Conservation (phyloP, 2,329 filamentous ascomycete genomes). For the Claviceps sp. region DNA sequence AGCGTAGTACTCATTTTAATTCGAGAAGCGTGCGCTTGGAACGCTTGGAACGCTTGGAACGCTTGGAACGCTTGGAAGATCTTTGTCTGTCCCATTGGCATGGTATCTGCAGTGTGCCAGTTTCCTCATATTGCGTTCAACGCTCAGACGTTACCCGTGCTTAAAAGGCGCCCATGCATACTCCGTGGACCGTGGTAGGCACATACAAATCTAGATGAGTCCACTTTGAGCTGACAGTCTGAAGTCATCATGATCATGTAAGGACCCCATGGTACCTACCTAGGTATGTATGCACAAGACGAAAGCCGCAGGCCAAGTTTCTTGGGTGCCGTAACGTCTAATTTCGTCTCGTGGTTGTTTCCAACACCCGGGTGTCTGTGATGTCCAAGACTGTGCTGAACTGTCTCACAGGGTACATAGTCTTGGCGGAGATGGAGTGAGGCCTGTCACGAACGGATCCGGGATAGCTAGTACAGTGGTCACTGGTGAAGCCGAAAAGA, state of each 20-base stretch:
- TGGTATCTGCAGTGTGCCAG: background rate
- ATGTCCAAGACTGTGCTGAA: background rate
- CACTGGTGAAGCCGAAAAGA: too few species aligned
- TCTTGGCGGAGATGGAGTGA: background rate
- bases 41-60: too few species aligned
- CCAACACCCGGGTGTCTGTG: background rate
- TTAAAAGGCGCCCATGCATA: background rate
- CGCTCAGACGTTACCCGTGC: background rate
- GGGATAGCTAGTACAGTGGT: too few species aligned
- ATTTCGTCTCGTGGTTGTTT: too few species aligned
- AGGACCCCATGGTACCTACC: too few species aligned
- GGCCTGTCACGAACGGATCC: too few species aligned
- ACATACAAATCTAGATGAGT: background rate
- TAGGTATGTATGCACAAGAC: too few species aligned
- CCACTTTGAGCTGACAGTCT: background rate
- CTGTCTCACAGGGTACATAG: background rate
- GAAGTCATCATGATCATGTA: too few species aligned
- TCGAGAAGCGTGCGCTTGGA: too few species aligned
- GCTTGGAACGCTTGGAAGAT: background rate
- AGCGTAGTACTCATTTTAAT: background rate
- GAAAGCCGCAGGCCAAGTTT: background rate
- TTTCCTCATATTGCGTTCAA: background rate
- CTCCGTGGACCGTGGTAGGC: too few species aligned
- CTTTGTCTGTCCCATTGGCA: background rate
- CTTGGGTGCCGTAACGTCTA: background rate